Evolutionary conservation across 306 rosid species (phyloP).

Genomic region (Echinosophora koreensis): DNA sequence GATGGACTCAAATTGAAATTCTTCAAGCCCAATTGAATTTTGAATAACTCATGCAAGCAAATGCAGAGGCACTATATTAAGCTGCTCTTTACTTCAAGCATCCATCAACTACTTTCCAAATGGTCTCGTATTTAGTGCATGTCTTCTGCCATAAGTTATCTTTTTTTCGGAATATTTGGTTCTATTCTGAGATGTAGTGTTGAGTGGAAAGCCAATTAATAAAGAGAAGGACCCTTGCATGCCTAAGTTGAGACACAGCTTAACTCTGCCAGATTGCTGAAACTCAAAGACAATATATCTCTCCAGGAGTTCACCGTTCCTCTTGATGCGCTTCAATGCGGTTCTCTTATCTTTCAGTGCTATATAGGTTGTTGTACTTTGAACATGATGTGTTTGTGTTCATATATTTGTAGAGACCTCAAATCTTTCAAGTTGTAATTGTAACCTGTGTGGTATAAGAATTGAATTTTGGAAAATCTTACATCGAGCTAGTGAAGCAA

Average conservation of each 20-base stretch:
- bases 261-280: constrained; percentile 4
- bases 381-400: constrained; percentile 32
- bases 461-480: neutral
- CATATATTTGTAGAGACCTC: constrained; percentile 34
- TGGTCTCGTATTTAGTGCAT: constrained; percentile 21
- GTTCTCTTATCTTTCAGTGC: neutral
- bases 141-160: constrained; percentile 11
- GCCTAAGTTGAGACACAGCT: constrained; percentile 24
- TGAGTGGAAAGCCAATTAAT: constrained; percentile 6
- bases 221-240: constrained; percentile 29
- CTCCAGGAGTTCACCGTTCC: constrained; percentile 1
- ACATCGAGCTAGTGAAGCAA: neutral
- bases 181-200: neutral
- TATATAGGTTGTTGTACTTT: constrained; percentile 28
- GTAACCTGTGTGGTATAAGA: constrained; percentile 31
- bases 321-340: neutral
- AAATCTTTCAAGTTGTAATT: constrained; percentile 12
- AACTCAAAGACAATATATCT: constrained; percentile 21
- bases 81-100: constrained; percentile 1
- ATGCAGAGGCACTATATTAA: constrained; percentile 13
- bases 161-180: constrained; percentile 9
- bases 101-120: neutral
- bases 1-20: constrained; percentile 91
- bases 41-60: constrained; percentile 17
- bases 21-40: constrained; percentile 80